Evolutionary conservation across 768 basidiomycete genomes (phyloP).

Genomic region (Lactifluus subvellereus): DNA sequence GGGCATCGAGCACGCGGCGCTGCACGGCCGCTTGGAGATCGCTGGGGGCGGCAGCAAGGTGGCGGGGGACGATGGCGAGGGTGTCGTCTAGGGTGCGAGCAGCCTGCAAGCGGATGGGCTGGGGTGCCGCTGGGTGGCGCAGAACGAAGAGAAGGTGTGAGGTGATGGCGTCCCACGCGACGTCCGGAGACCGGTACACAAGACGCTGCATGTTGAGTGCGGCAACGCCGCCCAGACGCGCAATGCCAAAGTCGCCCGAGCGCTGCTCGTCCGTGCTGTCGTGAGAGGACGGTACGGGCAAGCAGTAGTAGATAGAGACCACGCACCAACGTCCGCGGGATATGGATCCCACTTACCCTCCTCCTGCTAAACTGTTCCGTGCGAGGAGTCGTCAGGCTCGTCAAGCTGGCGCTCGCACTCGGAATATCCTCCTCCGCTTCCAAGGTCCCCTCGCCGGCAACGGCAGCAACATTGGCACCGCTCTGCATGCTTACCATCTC

Average conservation of each 20-base stretch:
- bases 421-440: slow-evolving; percentile 34
- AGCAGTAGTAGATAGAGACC: background rate
- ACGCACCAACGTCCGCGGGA: slow-evolving; percentile 71
- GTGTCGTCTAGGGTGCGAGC: slow-evolving; percentile 84
- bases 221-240: slow-evolving; percentile 73
- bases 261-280: slow-evolving; percentile 40
- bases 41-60: slow-evolving; percentile 46
- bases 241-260: slow-evolving; percentile 92
- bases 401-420: slow-evolving; percentile 30
- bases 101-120: slow-evolving; percentile 79
- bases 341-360: slow-evolving; percentile 77
- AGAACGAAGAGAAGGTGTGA: slow-evolving; percentile 75
- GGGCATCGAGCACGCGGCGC: slow-evolving; percentile 75
- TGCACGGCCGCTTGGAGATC: slow-evolving; percentile 70
- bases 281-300: background rate
- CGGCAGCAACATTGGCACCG: slow-evolving; percentile 25
- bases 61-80: slow-evolving; percentile 68
- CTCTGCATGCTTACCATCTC: slow-evolving; percentile 93
- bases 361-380: slow-evolving; percentile 52
- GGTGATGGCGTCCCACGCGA: slow-evolving; percentile 83
- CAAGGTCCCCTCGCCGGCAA: background rate
- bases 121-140: slow-evolving; percentile 61
- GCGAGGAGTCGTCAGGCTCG: slow-evolving; percentile 39
- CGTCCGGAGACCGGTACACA: slow-evolving; percentile 71
- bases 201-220: slow-evolving; percentile 83